phyloP scores from a whole-genome alignment of 257 asterid genomes.

The Sherardia arvensis region DNA sequence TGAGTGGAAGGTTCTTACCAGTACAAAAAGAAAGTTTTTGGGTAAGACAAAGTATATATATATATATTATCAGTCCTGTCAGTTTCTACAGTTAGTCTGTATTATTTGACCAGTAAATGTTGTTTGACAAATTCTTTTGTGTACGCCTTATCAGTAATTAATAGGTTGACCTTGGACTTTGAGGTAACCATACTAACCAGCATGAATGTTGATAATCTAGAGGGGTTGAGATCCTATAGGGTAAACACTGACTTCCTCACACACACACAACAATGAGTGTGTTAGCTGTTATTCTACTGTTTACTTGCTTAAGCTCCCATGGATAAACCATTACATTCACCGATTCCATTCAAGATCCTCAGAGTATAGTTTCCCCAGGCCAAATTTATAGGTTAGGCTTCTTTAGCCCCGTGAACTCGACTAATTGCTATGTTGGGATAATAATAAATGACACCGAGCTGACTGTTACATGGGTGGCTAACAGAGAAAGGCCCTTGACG shows the following conservation, averaged over 20 bases:
- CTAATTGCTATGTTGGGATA: conserved; percentile 20
- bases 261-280: conserved; percentile 2
- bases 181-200: background rate
- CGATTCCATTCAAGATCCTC: conserved; percentile 13
- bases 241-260: background rate
- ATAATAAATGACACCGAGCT: conserved; percentile 11
- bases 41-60: background rate
- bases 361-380: conserved; percentile 13
- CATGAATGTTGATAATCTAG: background rate
- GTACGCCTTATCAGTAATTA: background rate
- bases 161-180: background rate
- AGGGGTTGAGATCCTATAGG: background rate
- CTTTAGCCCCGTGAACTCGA: conserved; percentile 16
- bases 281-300: background rate
- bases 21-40: background rate
- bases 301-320: background rate
- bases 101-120: background rate
- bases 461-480: conserved; percentile 40
- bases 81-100: background rate
- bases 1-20: background rate
- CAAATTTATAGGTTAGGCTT: conserved; percentile 17
- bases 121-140: background rate
- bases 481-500: conserved; percentile 25
- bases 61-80: background rate
- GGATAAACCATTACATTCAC: conserved; percentile 9